Percentiles rank a stretch among this genome's conserved stretches.
phyloP scores from a whole-genome alignment of 768 basidiomycete species.

The Pleurotus tuber-regium region DNA sequence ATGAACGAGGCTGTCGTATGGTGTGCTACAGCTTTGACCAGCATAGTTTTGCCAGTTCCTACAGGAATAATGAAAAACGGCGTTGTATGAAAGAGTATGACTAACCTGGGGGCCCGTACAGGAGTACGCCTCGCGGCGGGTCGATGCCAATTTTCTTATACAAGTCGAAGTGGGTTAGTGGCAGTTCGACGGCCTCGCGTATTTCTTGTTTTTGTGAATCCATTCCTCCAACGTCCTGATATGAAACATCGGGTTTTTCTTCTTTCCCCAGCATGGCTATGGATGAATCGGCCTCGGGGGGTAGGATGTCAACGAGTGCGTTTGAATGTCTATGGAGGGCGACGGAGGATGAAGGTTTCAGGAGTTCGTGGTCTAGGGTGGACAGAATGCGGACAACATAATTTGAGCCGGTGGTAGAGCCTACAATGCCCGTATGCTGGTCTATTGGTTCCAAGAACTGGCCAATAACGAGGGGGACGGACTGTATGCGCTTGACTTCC shows the following conservation, averaged over 20 bases:
- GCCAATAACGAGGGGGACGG: conserved; percentile 97
- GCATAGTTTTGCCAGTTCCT: conserved; percentile 99
- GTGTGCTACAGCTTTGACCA: conserved; percentile 99
- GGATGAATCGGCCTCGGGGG: conserved; percentile 96
- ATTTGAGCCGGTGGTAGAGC: conserved; percentile 96
- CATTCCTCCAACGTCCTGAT: conserved; percentile 96
- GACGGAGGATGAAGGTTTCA: conserved; percentile 96
- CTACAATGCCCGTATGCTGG: conserved; percentile 95
- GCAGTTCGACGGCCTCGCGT: conserved; percentile 95
- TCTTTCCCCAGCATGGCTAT: conserved; percentile 94
- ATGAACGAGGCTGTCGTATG: conserved; percentile 98
- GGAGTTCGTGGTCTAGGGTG: conserved; percentile 92
- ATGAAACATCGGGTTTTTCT: conserved; percentile 93
- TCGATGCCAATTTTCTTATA: conserved; percentile 99
- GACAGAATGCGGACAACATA: conserved; percentile 97
- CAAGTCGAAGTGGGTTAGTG: conserved; percentile 93
- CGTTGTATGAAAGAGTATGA: neutral
- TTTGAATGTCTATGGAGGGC: conserved; percentile 99
- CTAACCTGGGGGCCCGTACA: conserved; percentile 95
- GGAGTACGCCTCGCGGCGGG: conserved; percentile 93
- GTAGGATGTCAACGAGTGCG: conserved; percentile 95
- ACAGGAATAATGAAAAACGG: neutral
- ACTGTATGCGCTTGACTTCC: conserved; percentile 99
- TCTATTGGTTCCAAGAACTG: conserved; percentile 99
- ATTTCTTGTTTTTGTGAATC: conserved; percentile 99